Conservation (phyloP, 2,329 filamentous ascomycete genomes). For the Penicillium capsulatum region DNA sequence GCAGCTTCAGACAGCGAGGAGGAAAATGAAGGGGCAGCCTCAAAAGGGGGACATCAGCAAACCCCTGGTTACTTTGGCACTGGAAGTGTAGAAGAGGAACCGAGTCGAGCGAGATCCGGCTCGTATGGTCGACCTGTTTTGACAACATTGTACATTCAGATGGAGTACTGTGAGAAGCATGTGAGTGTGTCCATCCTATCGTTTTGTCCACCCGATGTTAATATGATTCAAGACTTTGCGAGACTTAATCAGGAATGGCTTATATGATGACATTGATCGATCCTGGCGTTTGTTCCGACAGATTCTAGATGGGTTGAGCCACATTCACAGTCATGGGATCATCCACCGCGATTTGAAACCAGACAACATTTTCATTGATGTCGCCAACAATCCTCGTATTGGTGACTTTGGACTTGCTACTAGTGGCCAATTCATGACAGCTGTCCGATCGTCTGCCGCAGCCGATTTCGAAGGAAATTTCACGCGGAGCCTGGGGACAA, state of each 20-base stretch:
- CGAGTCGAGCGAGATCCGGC: conserved; percentile 44
- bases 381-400: conserved; percentile 84
- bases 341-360: conserved; percentile 96
- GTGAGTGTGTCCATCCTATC: conserved; percentile 41
- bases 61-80: conserved; percentile 22
- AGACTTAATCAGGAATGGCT: conserved; percentile 73
- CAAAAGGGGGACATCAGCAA: conserved; percentile 31
- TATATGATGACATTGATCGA: conserved; percentile 70
- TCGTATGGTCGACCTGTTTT: conserved; percentile 54
- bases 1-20: conserved; percentile 52
- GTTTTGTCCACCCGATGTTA: neutral
- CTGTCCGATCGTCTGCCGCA: conserved; percentile 35
- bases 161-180: conserved; percentile 96
- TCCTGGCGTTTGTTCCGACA: conserved; percentile 90
- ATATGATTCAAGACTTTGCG: conserved; percentile 62
- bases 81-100: conserved; percentile 30
- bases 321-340: conserved; percentile 86
- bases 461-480: conserved; percentile 39
- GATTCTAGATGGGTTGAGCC: conserved; percentile 79
- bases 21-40: conserved; percentile 36
- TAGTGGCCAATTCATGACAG: conserved; percentile 61
- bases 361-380: conserved; percentile 95
- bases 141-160: conserved; percentile 90
- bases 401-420: conserved; percentile 95
- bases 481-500: conserved; percentile 64